Conservation (phyloP, 2,329 filamentous ascomycete species). For the Aspergillus sp. region DNA sequence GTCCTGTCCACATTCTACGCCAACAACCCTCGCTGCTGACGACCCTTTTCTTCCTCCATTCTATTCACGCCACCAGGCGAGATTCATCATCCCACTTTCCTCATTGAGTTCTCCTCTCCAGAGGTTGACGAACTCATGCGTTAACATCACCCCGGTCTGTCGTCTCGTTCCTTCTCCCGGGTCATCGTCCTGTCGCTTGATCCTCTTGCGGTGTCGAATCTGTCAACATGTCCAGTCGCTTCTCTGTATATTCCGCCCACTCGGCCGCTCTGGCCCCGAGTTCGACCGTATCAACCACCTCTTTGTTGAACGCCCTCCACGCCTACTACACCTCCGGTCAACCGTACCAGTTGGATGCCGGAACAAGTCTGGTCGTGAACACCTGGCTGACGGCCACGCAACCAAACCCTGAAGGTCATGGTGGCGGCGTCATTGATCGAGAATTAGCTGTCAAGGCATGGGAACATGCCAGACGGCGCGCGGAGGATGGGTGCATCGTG, state of each 20-base stretch:
- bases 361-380: conserved; percentile 89
- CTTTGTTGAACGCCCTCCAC: conserved; percentile 87
- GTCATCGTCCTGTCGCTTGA: background rate
- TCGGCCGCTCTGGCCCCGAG: conserved; percentile 54
- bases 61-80: background rate
- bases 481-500: conserved; percentile 91
- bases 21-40: conserved; percentile 14
- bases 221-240: conserved; percentile 58
- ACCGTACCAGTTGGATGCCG: conserved; percentile 83
- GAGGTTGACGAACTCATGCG: background rate
- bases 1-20: conserved; percentile 5
- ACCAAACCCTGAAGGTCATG: conserved; percentile 64
- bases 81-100: conserved; percentile 2
- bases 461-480: conserved; percentile 92
- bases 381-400: conserved; percentile 86
- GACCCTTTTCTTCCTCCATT: background rate
- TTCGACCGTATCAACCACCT: conserved; percentile 78
- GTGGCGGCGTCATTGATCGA: conserved; percentile 76
- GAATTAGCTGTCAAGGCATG: conserved; percentile 79
- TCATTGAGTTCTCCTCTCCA: background rate
- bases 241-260: conserved; percentile 61
- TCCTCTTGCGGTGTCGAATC: background rate
- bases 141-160: conserved; percentile 34
- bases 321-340: conserved; percentile 79
- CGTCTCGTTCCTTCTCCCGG: background rate